Evolutionary conservation across 23 red algal genomes (phyloP), one percentile per base, ranked within the genome.

Genomic region (Gracilariopsis chorda): DNA sequence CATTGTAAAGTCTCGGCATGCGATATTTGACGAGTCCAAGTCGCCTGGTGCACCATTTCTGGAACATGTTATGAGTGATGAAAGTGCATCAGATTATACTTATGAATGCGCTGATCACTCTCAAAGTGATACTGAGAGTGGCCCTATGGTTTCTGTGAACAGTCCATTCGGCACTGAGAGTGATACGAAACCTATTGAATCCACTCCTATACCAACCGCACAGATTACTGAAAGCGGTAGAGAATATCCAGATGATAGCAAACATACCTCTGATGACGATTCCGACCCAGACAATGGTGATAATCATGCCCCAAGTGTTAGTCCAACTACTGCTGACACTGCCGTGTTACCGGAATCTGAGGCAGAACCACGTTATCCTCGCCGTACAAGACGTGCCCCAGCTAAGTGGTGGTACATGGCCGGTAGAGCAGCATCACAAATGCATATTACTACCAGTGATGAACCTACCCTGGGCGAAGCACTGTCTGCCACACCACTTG

Each of bases 1-100:
- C 10, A 37, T 75, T 46, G 41, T 75, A 23, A 37, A 75, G 69
- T 75, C 69, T 75, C 69, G 4, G 34, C 69, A 75, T 75, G 69
- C 43, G 41, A 75, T 37, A 46, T 75, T 75, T 39, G 69, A 75
- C 43, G 69, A 75, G 41, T 75, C 69, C 4, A 28, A 39, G 25
- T 75, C 43, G 33, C 25, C 69, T 75, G 69, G 69, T 37, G 69
- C 69, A 37, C 29, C 39, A 37, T 27, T 9, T 6, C 69, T 75
- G 21, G 69, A 75, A 75, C 33, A 75, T 46, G 33, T 9, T 37
- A 75, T 75, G 69, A 23, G 43, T 23, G 41, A 75, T 46, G 69
- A 75, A 39, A 21, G 4, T 23, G 29, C 32, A 39, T 7, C 69
- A 21, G 69, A 75, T 39, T 21, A 75, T 21, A 75, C 41, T 46